Base-by-base conservation (phyloP, 352 stramenopile species). In the Paralagenidium karlingii region DNA sequence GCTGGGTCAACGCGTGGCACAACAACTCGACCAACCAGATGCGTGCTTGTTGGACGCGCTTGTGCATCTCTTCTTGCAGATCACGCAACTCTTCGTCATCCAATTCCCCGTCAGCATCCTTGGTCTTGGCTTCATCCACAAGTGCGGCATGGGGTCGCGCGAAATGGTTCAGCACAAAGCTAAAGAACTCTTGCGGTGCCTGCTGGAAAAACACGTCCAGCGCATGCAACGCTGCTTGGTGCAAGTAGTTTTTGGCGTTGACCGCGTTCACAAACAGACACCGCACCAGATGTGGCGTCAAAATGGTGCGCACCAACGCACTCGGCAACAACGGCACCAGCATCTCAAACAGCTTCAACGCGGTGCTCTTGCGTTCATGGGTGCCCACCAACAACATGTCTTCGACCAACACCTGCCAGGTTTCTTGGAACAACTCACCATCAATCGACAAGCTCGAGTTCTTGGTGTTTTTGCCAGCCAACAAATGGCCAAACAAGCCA, bases 301-400 rank as follows among this genome's bases (percentile, higher is more conserved):
- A 55, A 25, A 83, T 76, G 5, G 70, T 50, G 24, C 67, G 63
- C 15, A 88, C 38, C 21, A 80, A 37, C 7, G 65, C 38, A 3
- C 53, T 49, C 6, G 69, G 65, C 24, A 92, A 45, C 29, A 58
- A 47, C 5, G 67, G 58, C 5, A 80, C 49, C 30, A 87, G 49
- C 0, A 84, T 50, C 56, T 89, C 75, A 47, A 92, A 87, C 33
- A 92, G 46, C 57, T 92, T 92, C 40, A 92, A 52, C 32, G 74
- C 78, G 27, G 85, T 50, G 0, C 68, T 75, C 37, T 79, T 70
- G 26, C 78, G 75, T 34, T 88, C 78, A 55, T 92, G 78, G 15
- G 75, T 89, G 16, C 36, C 43, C 24, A 53, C 18, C 9, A 92
- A 46, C 26, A 92, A 56, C 43, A 65, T 60, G 49, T 85, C 84